These are phyloP conservation scores for Exophiala xenobiotica DNA, from an alignment of 2,329 filamentous ascomycete genomes.

Conservation along the genomic window DNA sequence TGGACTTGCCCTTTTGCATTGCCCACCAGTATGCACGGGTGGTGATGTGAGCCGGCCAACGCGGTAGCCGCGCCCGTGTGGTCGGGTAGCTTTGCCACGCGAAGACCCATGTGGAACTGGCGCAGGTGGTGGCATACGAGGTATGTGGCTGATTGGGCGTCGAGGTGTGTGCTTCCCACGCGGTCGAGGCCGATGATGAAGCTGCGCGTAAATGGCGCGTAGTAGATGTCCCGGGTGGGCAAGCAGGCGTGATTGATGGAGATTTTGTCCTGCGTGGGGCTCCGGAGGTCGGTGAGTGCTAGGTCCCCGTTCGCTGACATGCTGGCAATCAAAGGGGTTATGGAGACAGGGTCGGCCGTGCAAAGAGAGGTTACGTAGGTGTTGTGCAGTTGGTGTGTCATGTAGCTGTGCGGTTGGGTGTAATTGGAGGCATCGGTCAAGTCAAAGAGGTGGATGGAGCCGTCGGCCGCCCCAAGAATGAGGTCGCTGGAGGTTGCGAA, in stretches of 20 bases:
- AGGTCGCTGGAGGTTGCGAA: slow-evolving; percentile 59
- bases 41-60: slow-evolving; percentile 41
- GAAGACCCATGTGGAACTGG: slow-evolving; percentile 38
- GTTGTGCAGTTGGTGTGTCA: slow-evolving; percentile 34
- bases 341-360: slow-evolving; percentile 54
- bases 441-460: slow-evolving; percentile 56
- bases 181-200: slow-evolving; percentile 40
- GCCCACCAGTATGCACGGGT: slow-evolving; percentile 55
- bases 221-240: slow-evolving; percentile 50
- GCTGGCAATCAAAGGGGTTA: slow-evolving; percentile 53
- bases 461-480: slow-evolving; percentile 56
- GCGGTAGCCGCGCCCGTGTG: slow-evolving; percentile 37
- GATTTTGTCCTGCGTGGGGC: slow-evolving; percentile 30
- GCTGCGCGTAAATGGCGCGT: slow-evolving; percentile 56
- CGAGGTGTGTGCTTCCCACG: slow-evolving; percentile 16
- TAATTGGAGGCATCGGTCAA: slow-evolving; percentile 28
- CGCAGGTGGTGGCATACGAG: slow-evolving; percentile 26
- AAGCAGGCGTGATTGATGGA: slow-evolving; percentile 39
- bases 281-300: slow-evolving; percentile 55
- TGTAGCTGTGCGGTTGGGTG: slow-evolving; percentile 8
- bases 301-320: slow-evolving; percentile 56
- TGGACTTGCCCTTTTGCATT: slow-evolving; percentile 53
- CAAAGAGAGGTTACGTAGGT: slow-evolving; percentile 48
- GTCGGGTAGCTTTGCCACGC: slow-evolving; percentile 48
- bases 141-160: slow-evolving; percentile 17